Evolutionary conservation across 371 early-diverging fungal genomes (phyloP).

Genomic region (Mucor piriformis): DNA sequence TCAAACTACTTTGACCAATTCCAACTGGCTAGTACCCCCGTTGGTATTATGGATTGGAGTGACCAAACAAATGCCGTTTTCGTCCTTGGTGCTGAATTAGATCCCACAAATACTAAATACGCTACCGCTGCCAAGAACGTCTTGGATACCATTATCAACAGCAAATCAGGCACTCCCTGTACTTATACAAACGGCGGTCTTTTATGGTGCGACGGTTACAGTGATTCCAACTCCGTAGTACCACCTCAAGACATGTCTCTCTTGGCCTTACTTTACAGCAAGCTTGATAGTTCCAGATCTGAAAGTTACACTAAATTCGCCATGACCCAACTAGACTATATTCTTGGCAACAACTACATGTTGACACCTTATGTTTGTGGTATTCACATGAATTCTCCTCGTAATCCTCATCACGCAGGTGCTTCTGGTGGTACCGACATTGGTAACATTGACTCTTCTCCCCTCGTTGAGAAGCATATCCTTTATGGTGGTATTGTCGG

Average conservation of each 20-base stretch:
- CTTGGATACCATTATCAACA: slow-evolving; percentile 34
- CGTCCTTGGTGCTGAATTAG: slow-evolving; percentile 56
- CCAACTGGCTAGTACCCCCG: slow-evolving; percentile 11
- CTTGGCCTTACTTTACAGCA: slow-evolving; percentile 45
- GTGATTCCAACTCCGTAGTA: slow-evolving; percentile 52
- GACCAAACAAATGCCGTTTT: slow-evolving; percentile 55
- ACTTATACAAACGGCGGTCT: slow-evolving; percentile 57
- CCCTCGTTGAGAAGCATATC: slow-evolving; percentile 36
- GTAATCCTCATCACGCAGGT: slow-evolving; percentile 68
- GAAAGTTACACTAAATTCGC: slow-evolving; percentile 52
- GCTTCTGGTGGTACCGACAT: slow-evolving; percentile 61
- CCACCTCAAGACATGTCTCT: slow-evolving; percentile 48
- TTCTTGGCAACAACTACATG: slow-evolving; percentile 63
- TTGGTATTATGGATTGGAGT: slow-evolving; percentile 53
- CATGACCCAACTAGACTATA: slow-evolving; percentile 50
- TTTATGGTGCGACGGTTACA: slow-evolving; percentile 57
- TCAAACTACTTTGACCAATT: slow-evolving; percentile 51
- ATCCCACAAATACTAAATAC: slow-evolving; percentile 43
- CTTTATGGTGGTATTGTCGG: slow-evolving; percentile 68
- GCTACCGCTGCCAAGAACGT: slow-evolving; percentile 36
- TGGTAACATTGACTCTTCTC: slow-evolving; percentile 45
- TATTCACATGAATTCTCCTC: slow-evolving; percentile 62
- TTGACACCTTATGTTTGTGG: slow-evolving; percentile 66
- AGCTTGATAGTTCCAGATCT: slow-evolving; percentile 29
- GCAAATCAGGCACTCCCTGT: slow-evolving; percentile 41